Conservation (phyloP, 805 yeast genomes). For the Wickerhamiella nectarea region DNA sequence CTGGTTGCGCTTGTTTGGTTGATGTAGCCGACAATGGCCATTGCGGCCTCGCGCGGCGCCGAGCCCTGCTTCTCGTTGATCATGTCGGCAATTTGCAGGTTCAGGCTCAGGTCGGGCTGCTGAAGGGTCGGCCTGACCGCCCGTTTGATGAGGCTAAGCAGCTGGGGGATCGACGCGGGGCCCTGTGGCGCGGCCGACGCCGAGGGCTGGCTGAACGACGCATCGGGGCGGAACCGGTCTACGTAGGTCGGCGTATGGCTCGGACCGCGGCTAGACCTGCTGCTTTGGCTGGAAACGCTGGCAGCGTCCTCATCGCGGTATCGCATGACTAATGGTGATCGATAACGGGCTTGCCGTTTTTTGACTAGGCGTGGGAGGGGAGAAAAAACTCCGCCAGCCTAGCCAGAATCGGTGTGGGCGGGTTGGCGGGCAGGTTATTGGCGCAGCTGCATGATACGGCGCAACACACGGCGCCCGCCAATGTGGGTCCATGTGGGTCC, state of each 20-base stretch:
- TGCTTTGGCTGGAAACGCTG: background rate
- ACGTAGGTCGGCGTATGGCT: conserved; percentile 11
- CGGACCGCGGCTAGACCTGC: background rate
- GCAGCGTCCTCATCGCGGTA: conserved; percentile 10
- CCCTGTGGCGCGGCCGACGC: conserved; percentile 8
- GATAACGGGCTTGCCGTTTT: background rate
- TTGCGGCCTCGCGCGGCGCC: conserved; percentile 84
- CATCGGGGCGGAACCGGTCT: conserved; percentile 20
- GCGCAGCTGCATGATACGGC: too few species aligned
- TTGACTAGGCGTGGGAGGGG: background rate
- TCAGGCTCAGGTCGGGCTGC: conserved; percentile 81
- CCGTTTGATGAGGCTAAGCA: conserved; percentile 35
- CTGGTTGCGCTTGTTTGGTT: conserved; percentile 76
- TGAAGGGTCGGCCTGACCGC: conserved; percentile 72
- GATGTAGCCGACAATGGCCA: conserved; percentile 66
- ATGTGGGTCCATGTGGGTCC: too few species aligned
- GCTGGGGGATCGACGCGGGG: conserved; percentile 11
- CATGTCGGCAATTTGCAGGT: conserved; percentile 84
- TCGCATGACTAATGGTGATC: conserved; percentile 5
- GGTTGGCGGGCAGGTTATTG: too few species aligned
- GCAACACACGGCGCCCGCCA: too few species aligned
- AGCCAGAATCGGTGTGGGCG: too few species aligned
- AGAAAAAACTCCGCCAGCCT: conserved; percentile 24
- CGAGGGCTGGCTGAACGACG: conserved; percentile 9
- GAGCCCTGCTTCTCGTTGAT: conserved; percentile 86